A percentile compares a stretch with the other conserved stretches of the same genome.
Conservation (phyloP, 108 stramenopile species). For the Cyclotella sp. region DNA sequence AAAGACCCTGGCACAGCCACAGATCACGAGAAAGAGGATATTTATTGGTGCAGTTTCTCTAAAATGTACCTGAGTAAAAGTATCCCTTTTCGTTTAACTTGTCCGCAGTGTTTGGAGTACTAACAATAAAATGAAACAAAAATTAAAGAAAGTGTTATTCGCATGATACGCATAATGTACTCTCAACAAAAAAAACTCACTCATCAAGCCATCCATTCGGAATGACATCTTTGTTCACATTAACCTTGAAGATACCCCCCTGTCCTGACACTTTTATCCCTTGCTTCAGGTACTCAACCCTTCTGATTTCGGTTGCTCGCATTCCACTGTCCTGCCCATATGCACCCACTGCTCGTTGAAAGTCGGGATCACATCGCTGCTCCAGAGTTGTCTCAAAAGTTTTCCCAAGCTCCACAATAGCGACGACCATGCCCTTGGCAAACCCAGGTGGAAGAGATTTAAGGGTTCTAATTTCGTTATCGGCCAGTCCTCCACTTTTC, state of each 20-base stretch:
- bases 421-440: slow-evolving; percentile 67
- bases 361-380: slow-evolving; percentile 63
- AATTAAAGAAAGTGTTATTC: too few species aligned
- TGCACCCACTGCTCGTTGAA: slow-evolving; percentile 68
- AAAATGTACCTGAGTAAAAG: slow-evolving; percentile 41
- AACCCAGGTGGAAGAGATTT: slow-evolving; percentile 69
- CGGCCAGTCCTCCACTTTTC: slow-evolving; percentile 57
- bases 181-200: too few species aligned
- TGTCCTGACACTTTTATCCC: slow-evolving; percentile 55
- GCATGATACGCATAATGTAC: too few species aligned
- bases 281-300: slow-evolving; percentile 65
- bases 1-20: background rate
- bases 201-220: slow-evolving; percentile 66
- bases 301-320: slow-evolving; percentile 72
- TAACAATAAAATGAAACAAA: too few species aligned
- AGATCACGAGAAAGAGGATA: background rate
- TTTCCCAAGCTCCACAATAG: slow-evolving; percentile 74
- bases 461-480: slow-evolving; percentile 59
- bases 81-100: slow-evolving; percentile 12
- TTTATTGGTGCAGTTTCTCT: background rate
- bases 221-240: slow-evolving; percentile 57
- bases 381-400: slow-evolving; percentile 69
- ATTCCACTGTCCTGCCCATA: slow-evolving; percentile 69
- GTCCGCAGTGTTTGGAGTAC: background rate
- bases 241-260: slow-evolving; percentile 70